Evolutionary conservation across 2,329 filamentous ascomycete genomes (phyloP), one percentile per base, ranked within the genome.

Genomic region (Tolypocladium tropicale): DNA sequence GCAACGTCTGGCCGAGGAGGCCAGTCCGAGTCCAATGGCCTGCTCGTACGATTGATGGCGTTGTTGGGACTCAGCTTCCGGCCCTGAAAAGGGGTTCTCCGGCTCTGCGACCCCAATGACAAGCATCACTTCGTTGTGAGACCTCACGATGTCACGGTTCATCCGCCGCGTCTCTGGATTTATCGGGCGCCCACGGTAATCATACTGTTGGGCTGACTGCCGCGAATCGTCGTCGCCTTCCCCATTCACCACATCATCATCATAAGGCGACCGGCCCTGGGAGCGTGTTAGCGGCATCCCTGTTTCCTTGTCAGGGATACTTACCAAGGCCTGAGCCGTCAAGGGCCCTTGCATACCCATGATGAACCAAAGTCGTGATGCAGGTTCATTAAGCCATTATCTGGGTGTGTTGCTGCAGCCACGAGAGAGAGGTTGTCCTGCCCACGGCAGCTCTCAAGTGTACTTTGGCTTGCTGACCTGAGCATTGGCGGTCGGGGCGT

Each of bases 61-160:
- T 16, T 69, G 67, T n/a, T 73, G 69, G 2, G 70, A 67, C 43
- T 77, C 74, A 7, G 68, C 65, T 53, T 76, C 72, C 6, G 70
- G 68, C 4, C 73, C 71, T 25, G 69, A 64, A 4, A 63, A 63
- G 9, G 68, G 68, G 53, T 75, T 77, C 54, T 84, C 81, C 16
- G 80, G 78, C 61, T 84, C 81, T 10, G 81, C 81, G 5, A 84
- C 81, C 6, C 81, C 81, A 41, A 84, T 84, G 11, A 83, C 80
- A 21, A 78, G 74, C 81, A 84, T 84, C 4, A 84, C 81, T 60
- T 84, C 81, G 60, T 84, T 84, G 62, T 84, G 81, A 11, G 81
- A 77, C 53, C 81, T 74, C 30, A 84, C 79, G 34, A 83, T 76
- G 57, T 81, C 77, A 52, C 77, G 75, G 60, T 82, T 83, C 59